These are phyloP conservation scores for Eimeria acervulina DNA, from an alignment of 169 alveolate genomes.

Conservation along the genomic window DNA sequence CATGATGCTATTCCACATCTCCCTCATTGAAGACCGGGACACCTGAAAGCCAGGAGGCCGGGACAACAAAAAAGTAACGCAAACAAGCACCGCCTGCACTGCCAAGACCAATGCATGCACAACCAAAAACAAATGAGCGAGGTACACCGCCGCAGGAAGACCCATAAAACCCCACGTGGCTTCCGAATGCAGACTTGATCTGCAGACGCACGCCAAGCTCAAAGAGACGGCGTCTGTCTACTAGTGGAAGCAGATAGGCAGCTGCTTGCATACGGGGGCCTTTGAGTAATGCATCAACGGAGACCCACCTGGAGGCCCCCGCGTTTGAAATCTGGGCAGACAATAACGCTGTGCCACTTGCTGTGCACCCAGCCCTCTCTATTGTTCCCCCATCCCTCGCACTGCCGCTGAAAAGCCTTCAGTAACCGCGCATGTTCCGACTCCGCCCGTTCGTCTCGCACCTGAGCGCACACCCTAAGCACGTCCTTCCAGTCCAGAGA, in stretches of 20 bases:
- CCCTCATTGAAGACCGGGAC: slow-evolving; percentile 77
- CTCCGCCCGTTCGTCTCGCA: slow-evolving; percentile 85
- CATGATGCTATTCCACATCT: slow-evolving; percentile 88
- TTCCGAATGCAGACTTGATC: background rate
- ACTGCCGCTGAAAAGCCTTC: slow-evolving; percentile 86
- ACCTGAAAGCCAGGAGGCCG: slow-evolving; percentile 38
- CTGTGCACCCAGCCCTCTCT: slow-evolving; percentile 88
- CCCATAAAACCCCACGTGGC: background rate
- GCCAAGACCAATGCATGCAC: background rate
- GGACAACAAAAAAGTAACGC: background rate
- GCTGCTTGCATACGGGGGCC: background rate
- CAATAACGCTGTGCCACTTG: slow-evolving; percentile 88
- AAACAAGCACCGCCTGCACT: background rate
- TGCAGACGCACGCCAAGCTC: background rate
- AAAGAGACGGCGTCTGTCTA: background rate
- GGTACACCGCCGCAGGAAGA: background rate
- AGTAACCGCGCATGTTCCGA: slow-evolving; percentile 83
- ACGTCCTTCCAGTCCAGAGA: background rate
- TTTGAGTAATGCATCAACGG: slow-evolving; percentile 3
- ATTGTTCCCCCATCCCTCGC: slow-evolving; percentile 87
- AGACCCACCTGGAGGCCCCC: slow-evolving; percentile 85
- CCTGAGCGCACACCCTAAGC: slow-evolving; percentile 65
- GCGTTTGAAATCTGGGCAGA: slow-evolving; percentile 87
- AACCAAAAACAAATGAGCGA: background rate
- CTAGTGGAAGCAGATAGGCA: background rate